Evolutionary conservation across 345 rosid genomes (phyloP).

Genomic region (Rhodomyrtus tomentosa): DNA sequence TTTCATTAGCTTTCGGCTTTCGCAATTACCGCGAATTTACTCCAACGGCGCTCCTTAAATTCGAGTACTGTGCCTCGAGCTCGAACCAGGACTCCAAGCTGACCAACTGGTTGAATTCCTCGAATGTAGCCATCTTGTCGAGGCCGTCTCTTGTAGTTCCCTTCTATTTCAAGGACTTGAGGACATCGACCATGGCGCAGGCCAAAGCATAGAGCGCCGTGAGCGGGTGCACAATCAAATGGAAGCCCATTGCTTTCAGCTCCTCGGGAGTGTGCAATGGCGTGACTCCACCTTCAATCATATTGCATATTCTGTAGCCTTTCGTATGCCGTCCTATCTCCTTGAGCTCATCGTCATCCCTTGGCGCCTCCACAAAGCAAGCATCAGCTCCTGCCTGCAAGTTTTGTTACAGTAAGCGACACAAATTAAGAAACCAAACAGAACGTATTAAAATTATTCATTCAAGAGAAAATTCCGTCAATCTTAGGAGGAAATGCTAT

Average conservation of each 20-base stretch:
- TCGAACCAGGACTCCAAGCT: slow-evolving; percentile 32
- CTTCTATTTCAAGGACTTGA: slow-evolving; percentile 23
- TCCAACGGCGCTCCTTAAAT: neutral
- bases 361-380: slow-evolving; percentile 38
- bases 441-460: neutral
- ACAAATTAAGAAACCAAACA: neutral
- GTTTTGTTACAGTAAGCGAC: neutral
- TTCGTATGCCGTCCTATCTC: slow-evolving; percentile 28
- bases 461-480: neutral
- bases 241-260: slow-evolving; percentile 41
- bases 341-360: slow-evolving; percentile 33
- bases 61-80: slow-evolving; percentile 25
- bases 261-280: slow-evolving; percentile 39
- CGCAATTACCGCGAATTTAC: slow-evolving; percentile 1
- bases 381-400: slow-evolving; percentile 45
- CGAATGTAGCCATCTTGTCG: slow-evolving; percentile 30
- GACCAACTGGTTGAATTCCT: slow-evolving; percentile 33
- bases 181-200: slow-evolving; percentile 28
- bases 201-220: slow-evolving; percentile 33
- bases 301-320: slow-evolving; percentile 32
- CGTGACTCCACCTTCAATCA: slow-evolving; percentile 45
- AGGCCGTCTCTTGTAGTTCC: slow-evolving; percentile 28
- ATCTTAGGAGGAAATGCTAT: neutral
- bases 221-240: slow-evolving; percentile 19
- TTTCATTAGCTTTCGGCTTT: neutral